A percentile compares a stretch with the other conserved stretches of the same genome.
Conservation (phyloP, 306 rosid species). For the Oemleria cerasiformis region DNA sequence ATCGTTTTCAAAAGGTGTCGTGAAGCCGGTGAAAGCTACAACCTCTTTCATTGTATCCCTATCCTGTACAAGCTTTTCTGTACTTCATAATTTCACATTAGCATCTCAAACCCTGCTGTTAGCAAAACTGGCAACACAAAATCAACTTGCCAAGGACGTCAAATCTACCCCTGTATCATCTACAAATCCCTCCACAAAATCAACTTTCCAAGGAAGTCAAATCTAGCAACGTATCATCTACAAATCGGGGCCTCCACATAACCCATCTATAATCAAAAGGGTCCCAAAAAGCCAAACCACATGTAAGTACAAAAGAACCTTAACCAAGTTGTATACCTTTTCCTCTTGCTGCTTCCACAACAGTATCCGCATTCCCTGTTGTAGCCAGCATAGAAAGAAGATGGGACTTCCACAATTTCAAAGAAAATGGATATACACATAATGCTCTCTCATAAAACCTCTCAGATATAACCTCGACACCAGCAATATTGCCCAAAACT, state of each 20-base stretch:
- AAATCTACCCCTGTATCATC: conserved; percentile 7
- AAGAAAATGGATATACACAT: conserved; percentile 72
- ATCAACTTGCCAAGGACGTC: conserved; percentile 12
- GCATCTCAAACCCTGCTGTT: conserved; percentile 10
- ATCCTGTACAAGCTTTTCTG: conserved; percentile 34
- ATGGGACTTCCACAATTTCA: conserved; percentile 64
- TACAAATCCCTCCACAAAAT: conserved; percentile 18
- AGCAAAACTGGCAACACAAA: conserved; percentile 22
- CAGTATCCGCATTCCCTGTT: conserved; percentile 40
- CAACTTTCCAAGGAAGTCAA: conserved; percentile 13
- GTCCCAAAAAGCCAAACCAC: conserved; percentile 15
- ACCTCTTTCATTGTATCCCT: conserved; percentile 18
- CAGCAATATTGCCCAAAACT: conserved; percentile 45
- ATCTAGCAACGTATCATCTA: conserved; percentile 14
- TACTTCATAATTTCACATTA: conserved; percentile 18
- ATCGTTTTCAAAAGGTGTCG: not conserved
- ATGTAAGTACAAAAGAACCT: not conserved
- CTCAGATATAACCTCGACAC: conserved; percentile 48
- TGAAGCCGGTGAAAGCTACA: conserved; percentile 18
- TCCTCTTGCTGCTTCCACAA: conserved; percentile 61
- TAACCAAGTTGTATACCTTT: conserved; percentile 57
- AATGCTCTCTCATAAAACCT: conserved; percentile 68
- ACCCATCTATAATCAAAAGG: conserved; percentile 23
- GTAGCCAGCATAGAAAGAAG: conserved; percentile 28
- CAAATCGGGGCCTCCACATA: conserved; percentile 20